These are phyloP conservation scores for Ilyonectria destructans DNA, from an alignment of 2,329 filamentous ascomycete genomes.

Conservation along the genomic window DNA sequence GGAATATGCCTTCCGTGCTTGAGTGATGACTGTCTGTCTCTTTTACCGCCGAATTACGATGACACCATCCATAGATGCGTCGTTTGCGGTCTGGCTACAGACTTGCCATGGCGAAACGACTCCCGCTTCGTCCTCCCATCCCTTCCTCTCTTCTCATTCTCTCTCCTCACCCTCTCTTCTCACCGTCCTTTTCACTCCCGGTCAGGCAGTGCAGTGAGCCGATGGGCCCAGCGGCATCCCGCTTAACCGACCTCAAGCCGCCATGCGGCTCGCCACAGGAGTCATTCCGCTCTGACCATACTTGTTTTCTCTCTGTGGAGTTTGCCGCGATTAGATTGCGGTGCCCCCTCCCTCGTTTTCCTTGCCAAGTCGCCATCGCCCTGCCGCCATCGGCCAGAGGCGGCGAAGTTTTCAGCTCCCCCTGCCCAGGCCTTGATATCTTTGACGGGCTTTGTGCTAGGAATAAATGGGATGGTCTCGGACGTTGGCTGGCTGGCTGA, in stretches of 20 bases:
- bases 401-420: not conserved
- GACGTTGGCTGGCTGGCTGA: not conserved
- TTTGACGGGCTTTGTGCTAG: not conserved
- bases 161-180: not conserved
- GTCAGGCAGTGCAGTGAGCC: not conserved
- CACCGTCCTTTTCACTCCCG: not conserved
- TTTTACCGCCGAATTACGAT: not conserved
- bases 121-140: not conserved
- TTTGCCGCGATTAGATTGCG: not conserved
- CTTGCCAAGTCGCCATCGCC: not conserved
- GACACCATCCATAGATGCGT: not conserved
- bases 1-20: not conserved
- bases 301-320: not conserved
- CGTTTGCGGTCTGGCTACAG: not conserved
- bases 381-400: not conserved
- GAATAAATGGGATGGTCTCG: not conserved
- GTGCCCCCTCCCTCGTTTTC: not conserved
- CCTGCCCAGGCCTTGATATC: not conserved
- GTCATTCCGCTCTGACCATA: not conserved
- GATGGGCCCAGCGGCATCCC: not conserved
- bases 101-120: not conserved
- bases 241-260: not conserved
- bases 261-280: not conserved
- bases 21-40: not conserved
- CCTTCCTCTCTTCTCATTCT: too few relatives aligned